These are phyloP conservation scores for Metschnikowia rubicola DNA, from an alignment of 805 yeast species.

Conservation along the genomic window DNA sequence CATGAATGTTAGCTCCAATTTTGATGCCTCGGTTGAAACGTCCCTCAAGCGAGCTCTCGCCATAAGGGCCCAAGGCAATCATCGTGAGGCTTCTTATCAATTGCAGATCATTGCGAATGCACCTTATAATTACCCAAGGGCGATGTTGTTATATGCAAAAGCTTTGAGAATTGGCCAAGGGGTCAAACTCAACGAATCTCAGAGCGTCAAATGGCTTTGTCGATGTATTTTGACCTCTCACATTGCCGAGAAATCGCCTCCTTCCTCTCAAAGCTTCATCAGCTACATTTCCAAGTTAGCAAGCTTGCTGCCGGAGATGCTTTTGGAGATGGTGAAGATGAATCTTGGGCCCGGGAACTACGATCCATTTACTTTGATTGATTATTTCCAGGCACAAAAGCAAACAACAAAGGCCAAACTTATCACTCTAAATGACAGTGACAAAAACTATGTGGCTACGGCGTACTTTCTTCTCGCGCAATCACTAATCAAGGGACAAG, in stretches of 20 bases:
- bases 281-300: slow-evolving; percentile 25
- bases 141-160: slow-evolving; percentile 66
- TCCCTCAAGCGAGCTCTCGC: slow-evolving; percentile 45
- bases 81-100: slow-evolving; percentile 67
- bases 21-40: slow-evolving; percentile 28
- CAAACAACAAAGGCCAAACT: slow-evolving; percentile 26
- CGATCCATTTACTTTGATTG: slow-evolving; percentile 27
- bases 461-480: slow-evolving; percentile 62
- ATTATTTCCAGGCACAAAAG: slow-evolving; percentile 23
- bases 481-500: slow-evolving; percentile 55
- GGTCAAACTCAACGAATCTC: slow-evolving; percentile 49
- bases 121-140: slow-evolving; percentile 54
- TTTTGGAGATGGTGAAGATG: slow-evolving; percentile 24
- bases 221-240: slow-evolving; percentile 35
- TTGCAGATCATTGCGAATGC: slow-evolving; percentile 59
- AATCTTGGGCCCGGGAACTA: slow-evolving; percentile 21
- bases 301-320: slow-evolving; percentile 27
- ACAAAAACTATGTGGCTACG: slow-evolving; percentile 42
- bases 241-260: slow-evolving; percentile 11
- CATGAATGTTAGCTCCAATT: slow-evolving; percentile 7
- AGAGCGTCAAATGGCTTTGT: slow-evolving; percentile 59
- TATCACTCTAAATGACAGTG: slow-evolving; percentile 28
- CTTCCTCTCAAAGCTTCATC: slow-evolving; percentile 9
- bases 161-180: slow-evolving; percentile 71
- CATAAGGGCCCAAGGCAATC: slow-evolving; percentile 54